Evolutionary conservation across 1,139 yeast species (phyloP).

Genomic region (Nadsonia starkeyi-henricii): DNA sequence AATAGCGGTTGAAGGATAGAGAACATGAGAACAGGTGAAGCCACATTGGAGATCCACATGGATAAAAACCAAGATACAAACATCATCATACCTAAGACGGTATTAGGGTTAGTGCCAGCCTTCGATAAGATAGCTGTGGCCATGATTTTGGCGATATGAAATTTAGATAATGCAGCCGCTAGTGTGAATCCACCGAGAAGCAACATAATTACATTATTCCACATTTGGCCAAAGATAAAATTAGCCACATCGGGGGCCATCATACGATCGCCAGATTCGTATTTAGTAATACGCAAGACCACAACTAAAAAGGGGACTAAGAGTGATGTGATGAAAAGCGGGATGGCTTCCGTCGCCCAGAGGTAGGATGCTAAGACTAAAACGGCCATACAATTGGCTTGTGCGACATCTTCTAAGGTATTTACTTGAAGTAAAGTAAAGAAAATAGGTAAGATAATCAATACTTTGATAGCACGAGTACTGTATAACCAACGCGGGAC

Average conservation of each 20-base stretch:
- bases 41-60: conserved; percentile 95
- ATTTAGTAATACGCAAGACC: conserved; percentile 44
- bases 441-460: conserved; percentile 36
- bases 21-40: conserved; percentile 85
- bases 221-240: conserved; percentile 73
- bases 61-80: conserved; percentile 70
- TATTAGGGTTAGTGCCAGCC: conserved; percentile 78
- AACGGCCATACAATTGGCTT: conserved; percentile 72
- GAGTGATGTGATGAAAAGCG: conserved; percentile 72
- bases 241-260: conserved; percentile 56
- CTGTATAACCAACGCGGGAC: conserved; percentile 15
- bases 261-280: conserved; percentile 30
- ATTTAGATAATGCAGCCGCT: conserved; percentile 91
- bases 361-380: conserved; percentile 63
- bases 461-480: conserved; percentile 19
- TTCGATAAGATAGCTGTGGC: conserved; percentile 68
- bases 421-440: conserved; percentile 34
- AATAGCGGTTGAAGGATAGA: conserved; percentile 82
- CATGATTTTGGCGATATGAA: conserved; percentile 71
- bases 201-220: conserved; percentile 87
- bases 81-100: conserved; percentile 69
- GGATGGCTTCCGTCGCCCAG: conserved; percentile 93
- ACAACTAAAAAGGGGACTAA: conserved; percentile 71
- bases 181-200: conserved; percentile 85
- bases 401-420: conserved; percentile 22